Percentiles rank a stretch among this genome's conserved stretches.
Conservation (phyloP, 164 flowering plant species). For the grape (Vitis vinifera) region ASM3070453v1 NC_081818.1:16424501-16425000, state of each 20-base stretch:
- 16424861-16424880: background rate
- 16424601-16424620: background rate
- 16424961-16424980: conserved; percentile 73
- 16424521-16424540: too few species aligned
- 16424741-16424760: background rate
- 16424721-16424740: background rate
- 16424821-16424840: background rate
- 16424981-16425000: conserved; percentile 54
- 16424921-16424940: conserved; percentile 68
- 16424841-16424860: too few species aligned
- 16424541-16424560: background rate
- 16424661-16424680: too few species aligned
- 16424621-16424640: too few species aligned
- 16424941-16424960: conserved; percentile 74
- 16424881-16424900: too few species aligned
- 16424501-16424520: too few species aligned
- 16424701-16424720: background rate
- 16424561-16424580: background rate
- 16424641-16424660: too few species aligned
- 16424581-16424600: background rate
- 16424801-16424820: background rate
- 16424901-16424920: conserved; percentile 74
- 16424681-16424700: too few species aligned
- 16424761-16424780: background rate
- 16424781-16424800: too few species aligned